These are phyloP conservation scores for Lasiodiplodia sp. DNA, from an alignment of 2,329 filamentous ascomycete species.

Conservation along the genomic window DNA sequence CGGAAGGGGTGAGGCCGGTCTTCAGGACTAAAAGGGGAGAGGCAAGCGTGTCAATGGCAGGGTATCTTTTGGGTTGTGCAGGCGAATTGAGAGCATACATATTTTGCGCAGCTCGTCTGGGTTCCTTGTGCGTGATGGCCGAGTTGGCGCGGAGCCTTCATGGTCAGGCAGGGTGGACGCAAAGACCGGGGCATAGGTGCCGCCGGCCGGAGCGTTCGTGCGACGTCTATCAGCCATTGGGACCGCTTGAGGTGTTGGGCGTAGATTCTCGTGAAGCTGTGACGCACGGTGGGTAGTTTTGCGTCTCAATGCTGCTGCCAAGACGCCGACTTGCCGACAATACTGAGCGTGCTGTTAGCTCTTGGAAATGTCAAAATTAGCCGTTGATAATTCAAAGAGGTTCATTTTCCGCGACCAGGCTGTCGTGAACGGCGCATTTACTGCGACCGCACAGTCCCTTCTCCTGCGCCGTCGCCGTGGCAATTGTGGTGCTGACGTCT, in stretches of 20 bases:
- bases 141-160: slow-evolving; percentile 52
- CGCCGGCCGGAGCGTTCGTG: slow-evolving; percentile 84
- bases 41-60: slow-evolving; percentile 33
- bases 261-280: slow-evolving; percentile 18
- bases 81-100: slow-evolving; percentile 63
- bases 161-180: slow-evolving; percentile 58
- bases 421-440: too few species aligned
- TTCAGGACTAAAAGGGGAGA: slow-evolving; percentile 72
- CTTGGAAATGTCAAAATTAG: not conserved
- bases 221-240: slow-evolving; percentile 84
- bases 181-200: slow-evolving; percentile 78
- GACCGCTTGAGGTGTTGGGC: slow-evolving; percentile 29
- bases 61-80: not conserved
- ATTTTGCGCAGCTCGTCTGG: slow-evolving; percentile 81
- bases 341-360: not conserved
- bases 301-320: slow-evolving; percentile 4
- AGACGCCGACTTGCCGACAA: slow-evolving; percentile 18
- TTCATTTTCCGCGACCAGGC: not conserved
- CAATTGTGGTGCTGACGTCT: not conserved
- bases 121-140: slow-evolving; percentile 65
- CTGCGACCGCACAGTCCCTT: not conserved
- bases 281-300: slow-evolving; percentile 24
- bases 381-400: not conserved
- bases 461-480: slow-evolving; percentile 1
- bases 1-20: slow-evolving; percentile 90